These are phyloP conservation scores for Agaricus sinodeliciosus DNA, from an alignment of 768 basidiomycete genomes.

Conservation along the genomic window DNA sequence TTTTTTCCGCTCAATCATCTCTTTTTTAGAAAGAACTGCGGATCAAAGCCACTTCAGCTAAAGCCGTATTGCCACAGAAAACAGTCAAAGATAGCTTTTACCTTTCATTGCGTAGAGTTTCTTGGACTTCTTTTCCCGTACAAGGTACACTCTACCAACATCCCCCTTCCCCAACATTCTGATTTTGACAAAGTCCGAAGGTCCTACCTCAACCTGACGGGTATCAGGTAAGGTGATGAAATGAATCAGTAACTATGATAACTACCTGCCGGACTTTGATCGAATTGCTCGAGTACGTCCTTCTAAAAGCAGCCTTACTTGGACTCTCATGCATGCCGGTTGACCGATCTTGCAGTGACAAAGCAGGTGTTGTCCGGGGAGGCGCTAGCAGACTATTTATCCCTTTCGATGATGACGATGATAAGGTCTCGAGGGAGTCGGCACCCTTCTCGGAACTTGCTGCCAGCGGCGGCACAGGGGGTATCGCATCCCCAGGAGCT, in stretches of 20 bases:
- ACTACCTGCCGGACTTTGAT: conserved; percentile 89
- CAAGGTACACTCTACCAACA: conserved; percentile 97
- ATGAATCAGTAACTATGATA: conserved; percentile 7
- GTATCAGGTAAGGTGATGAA: conserved; percentile 12
- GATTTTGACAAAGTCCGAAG: conserved; percentile 92
- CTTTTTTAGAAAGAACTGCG: conserved; percentile 93
- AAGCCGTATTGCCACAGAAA: conserved; percentile 26
- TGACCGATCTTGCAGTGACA: conserved; percentile 32
- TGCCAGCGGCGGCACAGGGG: conserved; percentile 45
- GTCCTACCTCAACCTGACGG: conserved; percentile 83
- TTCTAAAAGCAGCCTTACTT: conserved; percentile 69
- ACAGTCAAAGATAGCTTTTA: conserved; percentile 32
- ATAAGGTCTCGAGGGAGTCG: conserved; percentile 72
- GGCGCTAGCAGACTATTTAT: conserved; percentile 36
- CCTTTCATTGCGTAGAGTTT: conserved; percentile 99
- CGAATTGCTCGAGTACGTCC: conserved; percentile 96
- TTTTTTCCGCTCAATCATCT: conserved; percentile 99
- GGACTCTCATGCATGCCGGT: conserved; percentile 37
- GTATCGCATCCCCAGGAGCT: conserved; percentile 58
- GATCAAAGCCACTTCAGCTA: conserved; percentile 28
- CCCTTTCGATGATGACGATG: conserved; percentile 66
- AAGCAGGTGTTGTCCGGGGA: conserved; percentile 28
- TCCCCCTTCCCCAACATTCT: conserved; percentile 99
- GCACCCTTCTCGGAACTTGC: conserved; percentile 52
- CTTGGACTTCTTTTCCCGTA: conserved; percentile 94